These are phyloP conservation scores for Lenzites betulinus DNA, from an alignment of 768 basidiomycete species.

Conservation along the genomic window DNA sequence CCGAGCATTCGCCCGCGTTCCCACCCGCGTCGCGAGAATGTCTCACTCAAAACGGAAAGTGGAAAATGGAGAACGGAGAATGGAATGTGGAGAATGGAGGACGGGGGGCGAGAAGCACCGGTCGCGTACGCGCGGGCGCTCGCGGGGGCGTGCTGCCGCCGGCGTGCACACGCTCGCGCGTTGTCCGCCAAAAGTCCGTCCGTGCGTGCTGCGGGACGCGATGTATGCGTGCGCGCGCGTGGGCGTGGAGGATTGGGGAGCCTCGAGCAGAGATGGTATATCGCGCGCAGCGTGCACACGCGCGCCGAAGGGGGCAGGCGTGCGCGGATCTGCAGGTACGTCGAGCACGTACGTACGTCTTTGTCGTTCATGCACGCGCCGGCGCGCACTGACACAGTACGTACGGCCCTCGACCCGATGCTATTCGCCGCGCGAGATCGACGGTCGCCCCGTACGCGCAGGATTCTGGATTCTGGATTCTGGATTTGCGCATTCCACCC, in stretches of 20 bases:
- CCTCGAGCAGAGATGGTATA: no score
- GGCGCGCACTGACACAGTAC: not conserved
- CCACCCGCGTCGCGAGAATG: no score
- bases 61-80: not conserved
- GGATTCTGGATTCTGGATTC: no score
- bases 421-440: no score
- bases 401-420: not conserved
- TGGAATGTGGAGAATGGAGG: no score
- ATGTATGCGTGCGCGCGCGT: no score
- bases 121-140: not conserved
- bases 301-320: not conserved
- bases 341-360: not conserved
- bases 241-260: no score
- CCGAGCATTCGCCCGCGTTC: slow-evolving; percentile 10
- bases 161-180: slow-evolving; percentile 10
- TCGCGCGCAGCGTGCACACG: not conserved
- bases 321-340: slow-evolving; percentile 9
- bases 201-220: slow-evolving; percentile 2
- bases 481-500: no score
- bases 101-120: not conserved
- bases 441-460: not conserved
- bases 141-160: not conserved
- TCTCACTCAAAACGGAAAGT: no score
- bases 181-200: slow-evolving; percentile 10
- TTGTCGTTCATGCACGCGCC: not conserved